Percentiles rank a stretch among this genome's conserved stretches.
These are phyloP conservation scores for Tricholoma flavovirens DNA, from an alignment of 768 basidiomycete genomes.

Conservation along the genomic window DNA sequence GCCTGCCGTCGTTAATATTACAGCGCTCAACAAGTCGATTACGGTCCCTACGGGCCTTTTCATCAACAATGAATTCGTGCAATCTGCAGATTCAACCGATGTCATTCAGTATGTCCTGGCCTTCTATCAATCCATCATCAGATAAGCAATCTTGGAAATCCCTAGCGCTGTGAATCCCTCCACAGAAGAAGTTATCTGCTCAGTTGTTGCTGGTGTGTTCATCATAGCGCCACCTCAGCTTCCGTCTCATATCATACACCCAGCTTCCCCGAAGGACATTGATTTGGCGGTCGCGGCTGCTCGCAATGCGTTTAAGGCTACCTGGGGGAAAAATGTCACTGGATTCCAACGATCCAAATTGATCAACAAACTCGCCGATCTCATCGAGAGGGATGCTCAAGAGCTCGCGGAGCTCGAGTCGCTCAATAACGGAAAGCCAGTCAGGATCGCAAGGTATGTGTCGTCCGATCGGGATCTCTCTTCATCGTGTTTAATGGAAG, in stretches of 20 bases:
- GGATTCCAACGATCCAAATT: constrained; percentile 76
- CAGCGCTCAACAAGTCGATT: constrained; percentile 42
- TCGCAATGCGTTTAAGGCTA: constrained; percentile 73
- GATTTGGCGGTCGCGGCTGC: constrained; percentile 82
- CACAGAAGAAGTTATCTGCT: constrained; percentile 68
- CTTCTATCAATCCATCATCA: constrained; percentile 3
- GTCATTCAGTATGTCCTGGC: constrained; percentile 47
- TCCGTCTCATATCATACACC: constrained; percentile 2
- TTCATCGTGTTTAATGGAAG: background rate
- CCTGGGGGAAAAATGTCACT: constrained; percentile 88
- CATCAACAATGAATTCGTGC: constrained; percentile 86
- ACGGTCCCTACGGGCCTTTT: constrained; percentile 78
- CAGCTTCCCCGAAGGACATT: constrained; percentile 71
- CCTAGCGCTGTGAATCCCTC: constrained; percentile 73
- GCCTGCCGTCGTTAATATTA: constrained; percentile 33
- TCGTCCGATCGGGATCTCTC: constrained; percentile 2
- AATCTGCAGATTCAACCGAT: constrained; percentile 65
- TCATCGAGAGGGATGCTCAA: constrained; percentile 82
- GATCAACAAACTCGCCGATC: constrained; percentile 80
- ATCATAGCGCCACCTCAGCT: background rate
- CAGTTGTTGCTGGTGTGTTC: constrained; percentile 54
- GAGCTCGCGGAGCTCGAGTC: constrained; percentile 80
- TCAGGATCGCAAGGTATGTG: constrained; percentile 40
- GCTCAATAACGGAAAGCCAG: constrained; percentile 91
- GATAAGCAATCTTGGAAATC: constrained; percentile 20